These are phyloP conservation scores for Lagenaria siceraria DNA, from an alignment of 306 rosid species.

Conservation along the genomic window DNA sequence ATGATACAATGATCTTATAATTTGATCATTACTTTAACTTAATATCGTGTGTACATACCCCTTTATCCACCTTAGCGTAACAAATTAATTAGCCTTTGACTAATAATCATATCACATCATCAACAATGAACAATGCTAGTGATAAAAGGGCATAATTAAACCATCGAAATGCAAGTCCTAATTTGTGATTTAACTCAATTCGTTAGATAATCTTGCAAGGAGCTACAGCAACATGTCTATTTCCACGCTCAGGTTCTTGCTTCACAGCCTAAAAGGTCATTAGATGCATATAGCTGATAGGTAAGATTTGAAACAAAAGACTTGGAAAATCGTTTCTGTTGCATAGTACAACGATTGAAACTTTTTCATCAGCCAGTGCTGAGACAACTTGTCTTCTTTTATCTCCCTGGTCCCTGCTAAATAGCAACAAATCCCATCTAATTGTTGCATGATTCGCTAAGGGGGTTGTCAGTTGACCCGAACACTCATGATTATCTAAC, in stretches of 20 bases:
- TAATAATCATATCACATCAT: not conserved
- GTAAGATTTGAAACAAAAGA: not conserved
- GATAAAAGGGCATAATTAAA: not conserved
- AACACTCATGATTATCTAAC: not conserved
- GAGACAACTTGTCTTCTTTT: not conserved
- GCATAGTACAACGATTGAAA: not conserved
- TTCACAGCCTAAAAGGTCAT: not conserved
- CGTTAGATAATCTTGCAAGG: not conserved
- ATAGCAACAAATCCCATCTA: not conserved
- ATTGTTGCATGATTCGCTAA: not conserved
- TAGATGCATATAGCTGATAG: not conserved
- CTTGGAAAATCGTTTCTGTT: not conserved
- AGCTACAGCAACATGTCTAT: not conserved
- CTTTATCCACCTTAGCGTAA: not conserved
- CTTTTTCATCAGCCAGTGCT: not conserved
- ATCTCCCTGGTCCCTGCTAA: not conserved
- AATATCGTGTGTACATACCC: not conserved
- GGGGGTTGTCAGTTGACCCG: not conserved
- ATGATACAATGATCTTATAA: not conserved
- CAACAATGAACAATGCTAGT: not conserved
- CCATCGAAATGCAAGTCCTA: not conserved
- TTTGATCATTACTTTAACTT: not conserved
- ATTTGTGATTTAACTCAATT: not conserved
- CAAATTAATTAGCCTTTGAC: not conserved
- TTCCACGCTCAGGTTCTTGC: not conserved